A percentile compares a stretch with the other conserved stretches of the same genome.
These are phyloP conservation scores for Dictyostelium firmibasis DNA, from an alignment of 78 protist species.

Conservation along the genomic window DNA sequence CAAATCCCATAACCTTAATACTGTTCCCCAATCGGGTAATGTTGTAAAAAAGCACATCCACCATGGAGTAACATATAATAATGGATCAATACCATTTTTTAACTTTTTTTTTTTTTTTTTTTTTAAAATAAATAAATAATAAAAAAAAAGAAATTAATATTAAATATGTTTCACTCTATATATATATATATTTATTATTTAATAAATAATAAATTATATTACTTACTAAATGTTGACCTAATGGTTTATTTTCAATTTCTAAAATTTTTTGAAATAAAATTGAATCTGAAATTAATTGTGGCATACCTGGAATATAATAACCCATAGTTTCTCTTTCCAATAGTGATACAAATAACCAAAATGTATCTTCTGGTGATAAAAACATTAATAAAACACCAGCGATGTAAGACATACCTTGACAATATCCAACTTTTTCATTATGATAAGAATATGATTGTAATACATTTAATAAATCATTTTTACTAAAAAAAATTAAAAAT, in stretches of 20 bases:
- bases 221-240: slow-evolving; percentile 54
- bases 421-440: slow-evolving; percentile 72
- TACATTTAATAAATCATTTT: slow-evolving; percentile 62
- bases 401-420: slow-evolving; percentile 85
- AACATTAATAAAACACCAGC: slow-evolving; percentile 77
- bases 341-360: slow-evolving; percentile 56
- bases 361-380: slow-evolving; percentile 53
- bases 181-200: too few relatives aligned
- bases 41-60: slow-evolving; percentile 81
- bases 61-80: slow-evolving; percentile 77
- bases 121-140: neutral
- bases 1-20: slow-evolving; percentile 47
- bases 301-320: slow-evolving; percentile 71
- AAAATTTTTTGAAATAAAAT: slow-evolving; percentile 41
- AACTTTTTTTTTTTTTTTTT: neutral
- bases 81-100: slow-evolving; percentile 70
- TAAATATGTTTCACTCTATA: too few relatives aligned
- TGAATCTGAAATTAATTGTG: slow-evolving; percentile 49
- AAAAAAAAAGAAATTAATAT: too few relatives aligned
- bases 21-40: slow-evolving; percentile 22
- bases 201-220: neutral
- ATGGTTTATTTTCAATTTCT: slow-evolving; percentile 40
- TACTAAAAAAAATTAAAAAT: neutral
- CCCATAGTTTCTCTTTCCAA: slow-evolving; percentile 65
- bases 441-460: slow-evolving; percentile 64